Conservation (phyloP, 495 filamentous ascomycete genomes). For the Podospora bellae-mahoneyi region DNA sequence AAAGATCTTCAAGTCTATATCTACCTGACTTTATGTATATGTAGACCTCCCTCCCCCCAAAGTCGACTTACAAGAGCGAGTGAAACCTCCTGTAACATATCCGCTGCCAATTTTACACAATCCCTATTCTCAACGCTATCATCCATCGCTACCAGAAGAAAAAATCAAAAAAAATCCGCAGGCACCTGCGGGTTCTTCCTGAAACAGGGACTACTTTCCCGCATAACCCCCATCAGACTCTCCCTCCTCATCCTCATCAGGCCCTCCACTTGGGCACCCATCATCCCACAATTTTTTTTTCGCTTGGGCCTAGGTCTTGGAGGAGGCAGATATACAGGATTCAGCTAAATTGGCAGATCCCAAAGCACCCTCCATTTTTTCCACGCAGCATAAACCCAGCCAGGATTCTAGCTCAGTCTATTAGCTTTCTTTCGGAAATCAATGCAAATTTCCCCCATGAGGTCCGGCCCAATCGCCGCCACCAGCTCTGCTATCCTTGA, state of each 20-base stretch:
- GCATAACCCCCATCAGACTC: too few relatives aligned
- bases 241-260: too few relatives aligned
- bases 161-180: not conserved
- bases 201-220: not conserved
- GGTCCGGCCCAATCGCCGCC: constrained; percentile 51
- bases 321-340: too few relatives aligned
- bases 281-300: not conserved
- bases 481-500: constrained; percentile 71
- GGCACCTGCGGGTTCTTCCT: not conserved
- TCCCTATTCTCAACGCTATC: not conserved
- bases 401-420: not conserved
- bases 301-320: not conserved
- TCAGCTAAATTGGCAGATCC: not conserved
- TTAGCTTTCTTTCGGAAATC: constrained; percentile 3
- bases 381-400: not conserved
- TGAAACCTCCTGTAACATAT: not conserved
- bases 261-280: not conserved
- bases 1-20: not conserved
- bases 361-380: not conserved
- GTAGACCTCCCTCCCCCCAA: too few relatives aligned
- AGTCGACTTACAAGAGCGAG: too few relatives aligned
- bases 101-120: not conserved
- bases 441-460: constrained; percentile 12
- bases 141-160: not conserved
- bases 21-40: not conserved